phyloP scores from a whole-genome alignment of 106 monocot species.

The Platanthera guangdongensis region DNA sequence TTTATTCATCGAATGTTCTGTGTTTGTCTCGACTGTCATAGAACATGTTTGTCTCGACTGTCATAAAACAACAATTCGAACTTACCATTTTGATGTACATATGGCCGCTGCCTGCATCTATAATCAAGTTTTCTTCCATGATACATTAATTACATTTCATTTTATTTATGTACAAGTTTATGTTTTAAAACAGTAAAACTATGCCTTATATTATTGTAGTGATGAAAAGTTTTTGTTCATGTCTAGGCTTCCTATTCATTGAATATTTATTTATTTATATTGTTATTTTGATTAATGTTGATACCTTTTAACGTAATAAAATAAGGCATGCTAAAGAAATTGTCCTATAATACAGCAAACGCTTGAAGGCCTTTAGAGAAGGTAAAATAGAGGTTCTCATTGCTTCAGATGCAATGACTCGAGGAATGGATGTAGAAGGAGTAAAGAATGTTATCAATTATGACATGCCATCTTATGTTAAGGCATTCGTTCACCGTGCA shows the following conservation, averaged over 20 bases:
- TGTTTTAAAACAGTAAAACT: neutral
- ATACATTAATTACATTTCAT: neutral
- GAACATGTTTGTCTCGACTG: neutral
- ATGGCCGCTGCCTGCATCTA: neutral
- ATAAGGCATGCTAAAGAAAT: neutral
- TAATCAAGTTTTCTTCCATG: neutral
- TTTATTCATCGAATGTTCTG: neutral
- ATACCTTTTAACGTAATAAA: neutral
- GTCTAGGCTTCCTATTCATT: neutral
- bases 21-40: neutral
- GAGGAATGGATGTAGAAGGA: slow-evolving; percentile 92
- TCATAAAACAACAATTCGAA: neutral
- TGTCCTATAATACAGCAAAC: slow-evolving; percentile 47
- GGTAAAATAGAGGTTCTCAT: slow-evolving; percentile 70
- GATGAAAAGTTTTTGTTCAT: neutral
- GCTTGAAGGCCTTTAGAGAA: slow-evolving; percentile 69
- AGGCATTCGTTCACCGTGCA: slow-evolving; percentile 87
- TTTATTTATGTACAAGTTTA: neutral
- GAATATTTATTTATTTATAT: neutral
- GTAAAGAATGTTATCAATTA: slow-evolving; percentile 87
- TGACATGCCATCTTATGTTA: slow-evolving; percentile 75
- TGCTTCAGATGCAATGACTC: slow-evolving; percentile 84
- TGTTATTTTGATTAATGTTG: neutral
- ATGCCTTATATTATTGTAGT: no score
- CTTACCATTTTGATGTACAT: neutral